Conservation (phyloP, 345 rosid species). For the Cardamine occulta region DNA sequence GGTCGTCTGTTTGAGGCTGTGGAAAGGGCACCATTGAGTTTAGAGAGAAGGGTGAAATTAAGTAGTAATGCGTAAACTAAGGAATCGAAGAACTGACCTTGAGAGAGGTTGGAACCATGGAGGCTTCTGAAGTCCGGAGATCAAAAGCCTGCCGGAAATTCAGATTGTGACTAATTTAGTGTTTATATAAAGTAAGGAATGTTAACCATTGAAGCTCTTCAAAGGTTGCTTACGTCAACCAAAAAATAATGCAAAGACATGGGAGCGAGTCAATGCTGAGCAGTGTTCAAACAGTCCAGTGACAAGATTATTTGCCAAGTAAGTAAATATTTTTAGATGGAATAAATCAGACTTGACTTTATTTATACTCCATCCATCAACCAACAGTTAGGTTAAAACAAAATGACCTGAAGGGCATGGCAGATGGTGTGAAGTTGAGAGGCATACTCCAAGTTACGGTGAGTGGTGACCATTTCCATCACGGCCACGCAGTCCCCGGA, state of each 20-base stretch:
- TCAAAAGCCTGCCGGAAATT: constrained; percentile 69
- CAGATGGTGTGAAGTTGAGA: constrained; percentile 68
- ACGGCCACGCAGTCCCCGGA: constrained; percentile 76
- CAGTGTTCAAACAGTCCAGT: constrained; percentile 51
- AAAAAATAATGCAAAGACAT: constrained; percentile 43
- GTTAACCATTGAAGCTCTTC: constrained; percentile 46
- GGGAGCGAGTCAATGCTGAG: constrained; percentile 52
- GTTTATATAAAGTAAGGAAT: constrained; percentile 24
- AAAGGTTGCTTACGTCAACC: constrained; percentile 51
- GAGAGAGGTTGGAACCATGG: constrained; percentile 49
- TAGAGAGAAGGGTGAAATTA: constrained; percentile 27
- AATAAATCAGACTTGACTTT: constrained; percentile 18
- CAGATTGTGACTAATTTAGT: constrained; percentile 20
- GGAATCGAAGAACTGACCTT: constrained; percentile 32
- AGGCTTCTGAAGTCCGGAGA: constrained; percentile 63
- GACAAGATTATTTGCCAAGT: constrained; percentile 42
- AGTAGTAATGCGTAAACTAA: not conserved
- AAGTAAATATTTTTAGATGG: constrained; percentile 7
- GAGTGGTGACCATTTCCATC: constrained; percentile 79
- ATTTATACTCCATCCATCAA: not conserved
- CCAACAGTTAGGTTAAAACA: not conserved
- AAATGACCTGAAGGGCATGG: constrained; percentile 72
- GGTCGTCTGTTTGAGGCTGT: constrained; percentile 58
- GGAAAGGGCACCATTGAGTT: constrained; percentile 43
- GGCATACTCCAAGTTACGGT: constrained; percentile 56